These are phyloP conservation scores for Begonia peltatifolia DNA, from an alignment of 306 rosid species.

Conservation along the genomic window DNA sequence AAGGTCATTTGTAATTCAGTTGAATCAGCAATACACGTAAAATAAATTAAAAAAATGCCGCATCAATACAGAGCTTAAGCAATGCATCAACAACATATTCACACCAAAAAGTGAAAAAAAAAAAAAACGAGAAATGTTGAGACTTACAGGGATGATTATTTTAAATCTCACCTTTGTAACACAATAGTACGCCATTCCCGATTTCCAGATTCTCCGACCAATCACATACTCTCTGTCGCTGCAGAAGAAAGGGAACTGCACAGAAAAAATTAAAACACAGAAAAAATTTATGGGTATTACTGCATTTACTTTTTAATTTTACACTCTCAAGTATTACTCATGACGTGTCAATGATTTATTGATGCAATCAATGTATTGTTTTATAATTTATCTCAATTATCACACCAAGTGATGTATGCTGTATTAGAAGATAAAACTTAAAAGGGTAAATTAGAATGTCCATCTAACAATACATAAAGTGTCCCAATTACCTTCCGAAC, in stretches of 20 bases:
- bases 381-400: too few relatives aligned
- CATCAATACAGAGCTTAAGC: too few relatives aligned
- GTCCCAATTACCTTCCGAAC: slow-evolving; percentile 29
- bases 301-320: too few relatives aligned
- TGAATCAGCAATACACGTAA: not conserved
- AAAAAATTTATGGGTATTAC: too few relatives aligned
- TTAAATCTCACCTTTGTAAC: slow-evolving; percentile 35
- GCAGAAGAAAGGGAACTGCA: slow-evolving; percentile 57
- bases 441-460: not conserved
- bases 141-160: not conserved
- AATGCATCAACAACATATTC: too few relatives aligned
- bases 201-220: slow-evolving; percentile 54
- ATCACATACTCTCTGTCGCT: slow-evolving; percentile 47
- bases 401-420: too few relatives aligned
- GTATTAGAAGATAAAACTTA: not conserved
- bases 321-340: too few relatives aligned
- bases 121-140: not conserved
- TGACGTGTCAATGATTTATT: too few relatives aligned
- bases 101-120: too few relatives aligned
- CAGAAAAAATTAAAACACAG: not conserved
- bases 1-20: too few relatives aligned
- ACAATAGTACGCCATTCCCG: slow-evolving; percentile 33
- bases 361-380: too few relatives aligned
- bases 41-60: not conserved
- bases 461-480: not conserved